Conservation (phyloP, 2,329 filamentous ascomycete genomes). For the Calonectria hongkongensis region DNA sequence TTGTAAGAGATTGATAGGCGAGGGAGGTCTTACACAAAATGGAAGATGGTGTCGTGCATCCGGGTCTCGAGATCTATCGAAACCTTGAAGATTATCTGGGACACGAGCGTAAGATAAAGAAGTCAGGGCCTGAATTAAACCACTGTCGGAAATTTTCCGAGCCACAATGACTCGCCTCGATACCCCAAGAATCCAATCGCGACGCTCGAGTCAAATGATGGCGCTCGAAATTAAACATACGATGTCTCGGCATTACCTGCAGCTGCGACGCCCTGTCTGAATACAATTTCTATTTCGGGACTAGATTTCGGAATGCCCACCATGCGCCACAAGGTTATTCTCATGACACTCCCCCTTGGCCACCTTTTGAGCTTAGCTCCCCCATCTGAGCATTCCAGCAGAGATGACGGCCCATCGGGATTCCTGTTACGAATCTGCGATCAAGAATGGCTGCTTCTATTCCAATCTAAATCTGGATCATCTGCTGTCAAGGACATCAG, state of each 20-base stretch:
- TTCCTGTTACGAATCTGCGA: constrained; percentile 10
- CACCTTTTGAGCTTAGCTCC: not conserved
- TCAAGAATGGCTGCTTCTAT: constrained; percentile 4
- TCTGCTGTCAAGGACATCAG: not conserved
- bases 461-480: not conserved
- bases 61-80: no score
- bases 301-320: constrained; percentile 6
- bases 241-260: constrained; percentile 25
- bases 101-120: not conserved
- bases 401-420: constrained; percentile 10
- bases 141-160: not conserved
- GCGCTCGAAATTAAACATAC: constrained; percentile 9
- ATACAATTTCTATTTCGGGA: constrained; percentile 2
- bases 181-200: not conserved
- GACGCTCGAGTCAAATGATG: constrained; percentile 2
- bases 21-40: no score
- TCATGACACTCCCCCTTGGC: not conserved
- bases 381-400: not conserved
- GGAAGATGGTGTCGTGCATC: accelerated
- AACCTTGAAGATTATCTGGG: not conserved
- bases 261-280: not conserved
- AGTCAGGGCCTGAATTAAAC: not conserved
- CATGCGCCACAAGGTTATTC: constrained; percentile 8
- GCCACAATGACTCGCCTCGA: not conserved
- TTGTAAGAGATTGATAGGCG: not conserved